Percentiles rank a stretch among this genome's conserved stretches.
Conservation (phyloP, 305 asterid species). For the Fraxinus paxiana region DNA sequence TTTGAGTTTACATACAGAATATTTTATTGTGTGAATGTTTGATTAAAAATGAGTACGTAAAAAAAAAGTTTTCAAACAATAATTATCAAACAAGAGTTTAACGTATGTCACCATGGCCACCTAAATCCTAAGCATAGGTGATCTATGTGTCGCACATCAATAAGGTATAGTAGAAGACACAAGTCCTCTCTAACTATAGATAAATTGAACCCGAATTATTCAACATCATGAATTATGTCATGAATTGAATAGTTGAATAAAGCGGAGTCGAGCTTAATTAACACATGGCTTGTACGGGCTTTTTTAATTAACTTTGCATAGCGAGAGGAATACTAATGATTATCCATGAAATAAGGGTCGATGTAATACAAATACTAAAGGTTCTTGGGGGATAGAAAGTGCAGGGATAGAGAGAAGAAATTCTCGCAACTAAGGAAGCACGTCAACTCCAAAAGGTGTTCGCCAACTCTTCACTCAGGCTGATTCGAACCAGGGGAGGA, state of each 20-base stretch:
- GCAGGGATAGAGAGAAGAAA: not conserved
- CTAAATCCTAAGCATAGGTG: not conserved
- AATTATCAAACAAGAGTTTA: too few species aligned
- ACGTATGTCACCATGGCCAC: not conserved
- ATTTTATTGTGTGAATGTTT: too few species aligned
- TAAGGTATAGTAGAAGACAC: not conserved
- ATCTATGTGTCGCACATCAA: too few species aligned
- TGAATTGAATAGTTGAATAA: not conserved
- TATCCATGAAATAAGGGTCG: not conserved
- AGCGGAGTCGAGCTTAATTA: not conserved
- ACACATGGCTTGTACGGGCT: not conserved
- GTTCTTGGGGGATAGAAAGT: not conserved
- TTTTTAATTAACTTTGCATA: not conserved
- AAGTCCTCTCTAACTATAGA: not conserved
- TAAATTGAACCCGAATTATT: not conserved
- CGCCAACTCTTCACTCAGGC: not conserved
- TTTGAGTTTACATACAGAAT: too few species aligned
- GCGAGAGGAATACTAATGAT: not conserved
- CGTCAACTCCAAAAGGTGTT: not conserved
- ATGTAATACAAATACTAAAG: not conserved
- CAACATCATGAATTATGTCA: not conserved
- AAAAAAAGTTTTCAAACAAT: too few species aligned
- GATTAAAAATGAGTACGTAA: too few species aligned
- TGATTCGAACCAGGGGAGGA: not conserved
- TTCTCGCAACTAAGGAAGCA: not conserved